Conservation (phyloP, 768 basidiomycete genomes). For the Boletus bicolor region DNA sequence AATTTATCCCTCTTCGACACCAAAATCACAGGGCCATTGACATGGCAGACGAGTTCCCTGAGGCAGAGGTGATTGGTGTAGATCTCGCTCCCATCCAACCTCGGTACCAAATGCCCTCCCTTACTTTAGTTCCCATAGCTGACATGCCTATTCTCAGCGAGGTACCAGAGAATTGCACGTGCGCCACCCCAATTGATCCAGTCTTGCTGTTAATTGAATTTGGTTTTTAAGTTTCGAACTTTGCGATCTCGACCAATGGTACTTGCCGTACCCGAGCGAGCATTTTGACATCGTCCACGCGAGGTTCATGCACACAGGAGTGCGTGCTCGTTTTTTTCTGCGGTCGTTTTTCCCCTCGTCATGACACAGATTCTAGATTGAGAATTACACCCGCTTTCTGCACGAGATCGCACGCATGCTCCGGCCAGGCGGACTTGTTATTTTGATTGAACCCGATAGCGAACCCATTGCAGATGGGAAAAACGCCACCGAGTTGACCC, state of each 20-base stretch:
- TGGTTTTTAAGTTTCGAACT: slow-evolving; percentile 56
- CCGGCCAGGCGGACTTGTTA: slow-evolving; percentile 66
- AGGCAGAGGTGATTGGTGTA: slow-evolving; percentile 62
- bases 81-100: slow-evolving; percentile 75
- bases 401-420: slow-evolving; percentile 63
- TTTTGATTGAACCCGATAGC: slow-evolving; percentile 61
- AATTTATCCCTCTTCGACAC: not conserved
- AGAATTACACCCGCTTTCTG: slow-evolving; percentile 57
- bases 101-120: slow-evolving; percentile 39
- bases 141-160: slow-evolving; percentile 37
- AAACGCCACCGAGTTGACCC: slow-evolving; percentile 35
- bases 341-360: not conserved
- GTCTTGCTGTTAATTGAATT: slow-evolving; percentile 3
- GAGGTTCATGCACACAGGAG: slow-evolving; percentile 64
- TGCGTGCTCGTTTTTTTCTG: slow-evolving; percentile 14
- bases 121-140: slow-evolving; percentile 9
- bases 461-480: slow-evolving; percentile 48
- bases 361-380: slow-evolving; percentile 43
- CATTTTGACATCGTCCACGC: slow-evolving; percentile 71
- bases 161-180: slow-evolving; percentile 74
- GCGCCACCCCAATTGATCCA: slow-evolving; percentile 31
- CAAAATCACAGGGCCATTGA: slow-evolving; percentile 55
- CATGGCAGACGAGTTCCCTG: slow-evolving; percentile 70
- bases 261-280: slow-evolving; percentile 59
- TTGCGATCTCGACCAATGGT: slow-evolving; percentile 60